Evolutionary conservation across 768 basidiomycete genomes (phyloP).

Genomic region (Chalciporus piperatus): DNA sequence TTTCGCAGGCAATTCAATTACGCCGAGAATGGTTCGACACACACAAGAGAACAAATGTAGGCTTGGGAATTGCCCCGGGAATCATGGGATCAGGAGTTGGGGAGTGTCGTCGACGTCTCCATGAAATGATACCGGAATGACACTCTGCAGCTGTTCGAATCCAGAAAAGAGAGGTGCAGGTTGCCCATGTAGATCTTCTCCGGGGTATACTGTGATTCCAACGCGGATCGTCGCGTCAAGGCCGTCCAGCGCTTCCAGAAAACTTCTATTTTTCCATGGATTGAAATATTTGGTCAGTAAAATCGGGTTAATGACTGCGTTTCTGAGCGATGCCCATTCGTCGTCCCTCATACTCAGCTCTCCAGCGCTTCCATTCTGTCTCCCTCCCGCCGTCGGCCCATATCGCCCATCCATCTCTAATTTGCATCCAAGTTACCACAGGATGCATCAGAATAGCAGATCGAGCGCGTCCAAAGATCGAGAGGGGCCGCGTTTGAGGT

Average conservation of each 20-base stretch:
- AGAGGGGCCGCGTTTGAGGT: constrained; percentile 51
- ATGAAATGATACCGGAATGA: neutral
- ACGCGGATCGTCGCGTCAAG: neutral
- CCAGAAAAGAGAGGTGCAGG: too few relatives aligned
- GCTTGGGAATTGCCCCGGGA: too few relatives aligned
- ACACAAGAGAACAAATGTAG: too few relatives aligned
- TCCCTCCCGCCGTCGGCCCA: constrained; percentile 80
- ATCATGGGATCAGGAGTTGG: too few relatives aligned
- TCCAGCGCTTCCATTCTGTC: constrained; percentile 69
- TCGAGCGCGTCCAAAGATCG: constrained; percentile 51
- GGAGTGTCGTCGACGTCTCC: too few relatives aligned
- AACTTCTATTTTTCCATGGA: neutral
- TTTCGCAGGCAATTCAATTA: too few relatives aligned
- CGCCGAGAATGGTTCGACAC: too few relatives aligned
- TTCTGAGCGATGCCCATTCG: constrained; percentile 17
- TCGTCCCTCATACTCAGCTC: constrained; percentile 49
- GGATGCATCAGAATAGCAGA: constrained; percentile 52
- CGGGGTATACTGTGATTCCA: neutral
- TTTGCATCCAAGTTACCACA: constrained; percentile 59
- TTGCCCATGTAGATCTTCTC: neutral
- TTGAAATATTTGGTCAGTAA: neutral
- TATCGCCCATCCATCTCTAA: constrained; percentile 80
- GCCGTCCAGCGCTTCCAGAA: too few relatives aligned
- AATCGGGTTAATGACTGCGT: constrained; percentile 12
- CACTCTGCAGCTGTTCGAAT: too few relatives aligned